Evolutionary conservation across 2,329 filamentous ascomycete species (phyloP), one percentile per base, ranked within the genome.

Genomic region (Colletotrichum sp.): DNA sequence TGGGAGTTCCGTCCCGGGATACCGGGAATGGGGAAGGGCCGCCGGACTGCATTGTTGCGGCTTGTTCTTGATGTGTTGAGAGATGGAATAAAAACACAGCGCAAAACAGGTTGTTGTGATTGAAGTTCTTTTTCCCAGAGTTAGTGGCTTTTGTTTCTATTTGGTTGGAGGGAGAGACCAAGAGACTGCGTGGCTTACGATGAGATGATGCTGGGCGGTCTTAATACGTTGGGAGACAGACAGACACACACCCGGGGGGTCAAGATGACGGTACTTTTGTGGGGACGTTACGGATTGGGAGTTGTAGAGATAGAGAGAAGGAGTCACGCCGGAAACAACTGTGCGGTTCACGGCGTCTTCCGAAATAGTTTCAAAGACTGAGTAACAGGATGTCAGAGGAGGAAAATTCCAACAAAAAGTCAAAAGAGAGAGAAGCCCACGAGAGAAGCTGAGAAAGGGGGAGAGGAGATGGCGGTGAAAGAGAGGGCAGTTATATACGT

Each of bases 31-130:
- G 84, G 24, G 86, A 86, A 44, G 80, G 82, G 77, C 84, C 84
- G 79, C 83, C 84, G 70, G 86, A 87, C 78, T 84, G 83, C 86
- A 88, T 88, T 39, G 75, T 82, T 59, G 64, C 13, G 30, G 18
- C 62, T 55, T 66, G 12, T 9, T 57, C 16, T 18, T 52, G 44
- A 13, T 13, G 21, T 68, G 39, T 34, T 59, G 55, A 30, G 55
- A 24, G 60, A 21, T 24, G 12, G 24, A 57, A 28, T n/a, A 9
- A n/a, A 24, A 57, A 28, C 30, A 30, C 9, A 9, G 21, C 26
- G 7, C 10, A 49, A 52, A 3, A 60, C 16, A 55, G 24, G 32
- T 15, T 36, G 13, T 10, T 15, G 6, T 24, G 10, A 26, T 30
- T 49, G 26, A n/a, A 13, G 8, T 62, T 62, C 36, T 70, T 62